These are phyloP conservation scores for Aspergillus sp. DNA, from an alignment of 2,329 filamentous ascomycete species.

Conservation along the genomic window DNA sequence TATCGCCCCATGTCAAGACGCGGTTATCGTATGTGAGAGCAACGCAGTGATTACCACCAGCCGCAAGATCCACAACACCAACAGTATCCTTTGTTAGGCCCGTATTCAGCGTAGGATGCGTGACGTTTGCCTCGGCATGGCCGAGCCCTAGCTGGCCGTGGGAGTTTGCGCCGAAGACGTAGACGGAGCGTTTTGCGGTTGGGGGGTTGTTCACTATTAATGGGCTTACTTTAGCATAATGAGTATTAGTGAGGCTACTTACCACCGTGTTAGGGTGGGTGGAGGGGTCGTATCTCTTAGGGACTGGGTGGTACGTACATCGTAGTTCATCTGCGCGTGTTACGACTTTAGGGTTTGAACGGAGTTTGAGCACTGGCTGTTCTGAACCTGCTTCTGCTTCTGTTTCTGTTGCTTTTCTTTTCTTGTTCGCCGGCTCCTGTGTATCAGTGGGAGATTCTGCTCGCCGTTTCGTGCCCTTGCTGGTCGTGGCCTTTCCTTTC, in stretches of 20 bases:
- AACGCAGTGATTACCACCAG: slow-evolving; percentile 73
- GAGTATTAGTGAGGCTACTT: neutral
- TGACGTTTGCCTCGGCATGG: slow-evolving; percentile 56
- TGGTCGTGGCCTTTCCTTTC: no score
- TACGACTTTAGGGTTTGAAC: neutral
- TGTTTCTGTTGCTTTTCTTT: neutral
- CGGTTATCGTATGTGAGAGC: slow-evolving; percentile 75
- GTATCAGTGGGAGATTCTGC: neutral
- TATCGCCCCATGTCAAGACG: slow-evolving; percentile 86
- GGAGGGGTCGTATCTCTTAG: neutral
- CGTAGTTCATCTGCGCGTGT: neutral
- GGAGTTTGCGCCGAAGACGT: slow-evolving; percentile 74
- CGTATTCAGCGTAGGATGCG: slow-evolving; percentile 68
- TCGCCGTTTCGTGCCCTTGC: neutral
- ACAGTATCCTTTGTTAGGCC: slow-evolving; percentile 56
- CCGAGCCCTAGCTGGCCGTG: slow-evolving; percentile 78
- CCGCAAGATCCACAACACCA: slow-evolving; percentile 55
- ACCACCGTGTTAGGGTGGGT: neutral
- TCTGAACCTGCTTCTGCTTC: neutral
- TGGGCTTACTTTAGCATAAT: neutral
- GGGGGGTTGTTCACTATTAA: slow-evolving; percentile 44
- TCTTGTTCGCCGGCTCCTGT: no score
- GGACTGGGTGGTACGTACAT: neutral
- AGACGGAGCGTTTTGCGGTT: slow-evolving; percentile 66
- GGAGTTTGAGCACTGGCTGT: neutral